Conservation (phyloP, 2,329 filamentous ascomycete species). For the Mycosphaerella sp. region DNA sequence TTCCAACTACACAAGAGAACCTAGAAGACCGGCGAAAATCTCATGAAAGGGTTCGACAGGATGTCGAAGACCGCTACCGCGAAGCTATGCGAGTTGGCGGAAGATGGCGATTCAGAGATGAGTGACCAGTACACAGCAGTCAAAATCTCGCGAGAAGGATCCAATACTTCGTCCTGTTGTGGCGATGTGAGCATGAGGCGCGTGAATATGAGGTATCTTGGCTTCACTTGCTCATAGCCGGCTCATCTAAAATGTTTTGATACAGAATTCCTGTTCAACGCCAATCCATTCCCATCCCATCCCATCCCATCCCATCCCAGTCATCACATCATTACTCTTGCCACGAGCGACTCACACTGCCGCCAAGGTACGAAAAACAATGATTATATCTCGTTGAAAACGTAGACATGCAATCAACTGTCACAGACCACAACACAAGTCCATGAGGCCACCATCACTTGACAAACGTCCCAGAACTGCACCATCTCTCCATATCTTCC, state of each 20-base stretch:
- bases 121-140: constrained; percentile 37
- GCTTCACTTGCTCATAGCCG: neutral
- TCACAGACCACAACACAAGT: neutral
- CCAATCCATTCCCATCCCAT: neutral
- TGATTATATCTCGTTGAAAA: neutral
- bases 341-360: neutral
- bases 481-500: constrained; percentile 30
- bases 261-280: neutral
- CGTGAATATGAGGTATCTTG: constrained; percentile 12
- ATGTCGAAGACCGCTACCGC: constrained; percentile 65
- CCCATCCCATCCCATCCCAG: neutral
- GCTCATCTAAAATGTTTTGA: neutral
- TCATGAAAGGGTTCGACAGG: constrained; percentile 54
- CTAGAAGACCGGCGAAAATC: constrained; percentile 60
- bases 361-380: neutral
- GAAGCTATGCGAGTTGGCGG: constrained; percentile 76
- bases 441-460: constrained; percentile 9
- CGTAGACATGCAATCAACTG: neutral
- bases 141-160: neutral
- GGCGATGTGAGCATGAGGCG: neutral
- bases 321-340: neutral
- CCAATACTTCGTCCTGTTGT: neutral
- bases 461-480: constrained; percentile 9
- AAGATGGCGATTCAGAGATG: constrained; percentile 75
- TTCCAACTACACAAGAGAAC: constrained; percentile 80